phyloP scores from a whole-genome alignment of 495 filamentous ascomycete genomes.

The Xylaria acuta region DNA sequence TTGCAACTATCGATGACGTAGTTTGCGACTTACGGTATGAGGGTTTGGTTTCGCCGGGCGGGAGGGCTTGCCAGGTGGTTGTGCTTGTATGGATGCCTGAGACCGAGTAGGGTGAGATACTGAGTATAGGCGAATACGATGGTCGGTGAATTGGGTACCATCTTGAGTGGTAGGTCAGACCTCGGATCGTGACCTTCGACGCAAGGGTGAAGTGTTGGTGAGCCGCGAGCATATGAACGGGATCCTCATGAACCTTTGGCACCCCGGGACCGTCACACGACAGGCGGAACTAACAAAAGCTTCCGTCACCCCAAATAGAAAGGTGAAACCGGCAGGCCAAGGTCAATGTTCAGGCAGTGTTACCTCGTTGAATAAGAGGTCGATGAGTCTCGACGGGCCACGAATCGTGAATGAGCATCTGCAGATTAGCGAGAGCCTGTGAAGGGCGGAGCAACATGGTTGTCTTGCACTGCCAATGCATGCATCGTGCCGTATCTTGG shows the following conservation, averaged over 20 bases:
- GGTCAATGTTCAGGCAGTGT: conserved; percentile 5
- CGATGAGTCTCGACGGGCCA: not conserved
- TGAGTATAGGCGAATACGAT: not conserved
- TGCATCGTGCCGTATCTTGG: conserved; percentile 15
- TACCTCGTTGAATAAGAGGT: not conserved
- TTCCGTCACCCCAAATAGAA: conserved; percentile 8
- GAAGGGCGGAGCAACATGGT: conserved; percentile 6
- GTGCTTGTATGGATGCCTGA: conserved; percentile 9
- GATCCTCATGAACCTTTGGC: not conserved
- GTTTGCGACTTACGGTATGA: not conserved
- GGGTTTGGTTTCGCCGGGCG: not conserved
- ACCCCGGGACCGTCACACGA: conserved; percentile 12
- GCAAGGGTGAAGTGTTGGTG: conserved; percentile 3
- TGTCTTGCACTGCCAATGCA: not conserved
- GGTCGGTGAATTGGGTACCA: conserved; percentile 7
- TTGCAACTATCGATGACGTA: conserved; percentile 7
- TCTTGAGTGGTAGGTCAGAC: conserved; percentile 7
- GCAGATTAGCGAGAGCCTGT: conserved; percentile 9
- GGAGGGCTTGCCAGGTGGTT: conserved; percentile 13
- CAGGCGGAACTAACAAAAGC: conserved; percentile 12
- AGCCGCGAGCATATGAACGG: conserved; percentile 6
- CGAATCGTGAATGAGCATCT: not conserved
- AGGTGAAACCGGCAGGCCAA: not conserved
- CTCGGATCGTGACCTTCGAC: conserved; percentile 1
- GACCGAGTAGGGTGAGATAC: not conserved